Conservation (phyloP, 2,329 filamentous ascomycete genomes). For the Colletotrichum lentis region DNA sequence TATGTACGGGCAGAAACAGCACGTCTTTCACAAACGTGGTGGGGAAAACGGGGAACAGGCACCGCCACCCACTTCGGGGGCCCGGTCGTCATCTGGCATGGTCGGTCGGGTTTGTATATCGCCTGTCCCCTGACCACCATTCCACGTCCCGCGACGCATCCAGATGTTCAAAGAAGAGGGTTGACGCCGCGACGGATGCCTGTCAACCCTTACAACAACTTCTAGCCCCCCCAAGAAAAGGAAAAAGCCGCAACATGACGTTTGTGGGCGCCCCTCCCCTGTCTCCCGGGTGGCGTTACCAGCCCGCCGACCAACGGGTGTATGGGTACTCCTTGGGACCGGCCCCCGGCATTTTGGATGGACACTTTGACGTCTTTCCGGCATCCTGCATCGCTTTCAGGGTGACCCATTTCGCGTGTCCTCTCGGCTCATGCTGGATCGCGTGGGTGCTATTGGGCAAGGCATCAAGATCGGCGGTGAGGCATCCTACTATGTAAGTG, state of each 20-base stretch:
- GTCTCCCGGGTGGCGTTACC: conserved; percentile 28
- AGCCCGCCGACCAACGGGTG: conserved; percentile 25
- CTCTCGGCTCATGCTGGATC: conserved; percentile 6
- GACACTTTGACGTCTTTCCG: neutral
- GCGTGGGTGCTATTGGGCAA: conserved; percentile 11
- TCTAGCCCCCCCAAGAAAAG: neutral
- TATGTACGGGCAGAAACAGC: neutral
- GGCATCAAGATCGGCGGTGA: conserved; percentile 27
- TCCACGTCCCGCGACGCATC: neutral
- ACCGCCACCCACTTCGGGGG: conserved; percentile 26
- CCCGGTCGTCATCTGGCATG: conserved; percentile 9
- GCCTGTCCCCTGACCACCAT: conserved; percentile 4
- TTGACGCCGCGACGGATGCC: conserved; percentile 6
- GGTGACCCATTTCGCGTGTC: conserved; percentile 22
- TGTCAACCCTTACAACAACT: neutral
- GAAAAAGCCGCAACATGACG: conserved; percentile 29
- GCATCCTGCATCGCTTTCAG: neutral
- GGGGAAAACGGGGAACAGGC: conserved; percentile 23
- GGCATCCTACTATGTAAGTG: neutral
- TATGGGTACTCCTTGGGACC: conserved; percentile 20
- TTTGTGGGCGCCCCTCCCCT: conserved; percentile 22
- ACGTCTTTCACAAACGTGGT: conserved; percentile 1
- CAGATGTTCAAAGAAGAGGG: conserved; percentile 5
- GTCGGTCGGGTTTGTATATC: neutral
- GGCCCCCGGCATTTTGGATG: conserved; percentile 20